Evolutionary conservation across 305 asterid genomes (phyloP).

Genomic region (Salvia sclarea): DNA sequence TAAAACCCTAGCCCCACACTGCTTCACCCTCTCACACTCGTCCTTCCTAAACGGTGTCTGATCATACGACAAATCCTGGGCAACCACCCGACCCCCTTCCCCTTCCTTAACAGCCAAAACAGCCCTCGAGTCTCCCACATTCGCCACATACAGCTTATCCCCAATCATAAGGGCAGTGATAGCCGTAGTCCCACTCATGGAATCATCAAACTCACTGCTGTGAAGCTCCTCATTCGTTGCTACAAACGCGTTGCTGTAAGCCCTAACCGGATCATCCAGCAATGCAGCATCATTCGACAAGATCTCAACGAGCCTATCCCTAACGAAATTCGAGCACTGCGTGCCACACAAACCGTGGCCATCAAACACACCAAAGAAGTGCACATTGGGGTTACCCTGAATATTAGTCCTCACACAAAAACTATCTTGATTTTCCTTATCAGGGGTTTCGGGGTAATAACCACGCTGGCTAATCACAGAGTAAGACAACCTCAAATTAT

Average conservation of each 20-base stretch:
- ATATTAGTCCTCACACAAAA: constrained; percentile 62
- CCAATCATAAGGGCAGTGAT: constrained; percentile 77
- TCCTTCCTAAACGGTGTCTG: constrained; percentile 94
- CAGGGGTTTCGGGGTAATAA: constrained; percentile 84
- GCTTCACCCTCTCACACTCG: constrained; percentile 87
- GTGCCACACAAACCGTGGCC: constrained; percentile 87
- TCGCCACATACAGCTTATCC: constrained; percentile 83
- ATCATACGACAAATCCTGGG: constrained; percentile 75
- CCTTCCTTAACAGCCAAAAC: constrained; percentile 90
- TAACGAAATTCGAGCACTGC: constrained; percentile 73
- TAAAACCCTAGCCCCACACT: constrained; percentile 91
- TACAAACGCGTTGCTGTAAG: constrained; percentile 66
- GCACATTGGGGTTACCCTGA: constrained; percentile 82
- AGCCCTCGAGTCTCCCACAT: constrained; percentile 94
- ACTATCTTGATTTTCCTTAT: constrained; percentile 90
- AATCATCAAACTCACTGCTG: constrained; percentile 71
- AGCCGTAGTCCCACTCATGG: constrained; percentile 99
- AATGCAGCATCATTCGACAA: constrained; percentile 56
- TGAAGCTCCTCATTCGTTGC: constrained; percentile 86
- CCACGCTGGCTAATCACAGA: constrained; percentile 78
- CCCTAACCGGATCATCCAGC: constrained; percentile 80
- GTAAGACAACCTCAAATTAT: constrained; percentile 62
- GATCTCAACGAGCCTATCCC: constrained; percentile 68
- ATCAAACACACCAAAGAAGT: constrained; percentile 96
- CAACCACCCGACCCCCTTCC: constrained; percentile 65